Base-by-base conservation (phyloP, 208 protist species). In the Leishmania braziliensis region DNA sequence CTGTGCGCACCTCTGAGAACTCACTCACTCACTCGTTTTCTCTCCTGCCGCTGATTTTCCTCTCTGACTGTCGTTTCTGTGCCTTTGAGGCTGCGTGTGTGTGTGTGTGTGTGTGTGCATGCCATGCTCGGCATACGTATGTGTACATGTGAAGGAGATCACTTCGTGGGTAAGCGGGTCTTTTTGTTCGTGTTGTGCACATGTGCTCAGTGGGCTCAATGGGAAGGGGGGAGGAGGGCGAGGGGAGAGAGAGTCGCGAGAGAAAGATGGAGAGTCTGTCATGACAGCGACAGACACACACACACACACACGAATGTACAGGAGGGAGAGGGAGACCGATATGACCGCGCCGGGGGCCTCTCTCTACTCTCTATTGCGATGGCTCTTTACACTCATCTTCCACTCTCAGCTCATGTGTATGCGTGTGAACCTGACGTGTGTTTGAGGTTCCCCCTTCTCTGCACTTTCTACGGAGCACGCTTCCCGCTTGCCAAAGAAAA, bases 401-500 rank as follows among this genome's bases (percentile, higher is more conserved):
- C 0, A 50, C 23, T 50, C 68, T 72, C 43, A 51, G 43, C 43
- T 4, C 43, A 50, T 23, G 26, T 50, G 65, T 50, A 48, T 70
- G 33, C 4, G 8, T 46, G 48, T 70, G 0, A 20, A 14, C 48
- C 65, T 39, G 65, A 20, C 16, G 5, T 70, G 68, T 51, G 46
- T 33, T 43, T 18, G 43, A 72, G 68, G 68, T 20, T 39, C 36
- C 39, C 9, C 43, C 8, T 10, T 16, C 8, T 20, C 39, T 48
- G 16, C 68, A 16, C 43, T 29, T 72, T 72, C 68, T 72, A 43
- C 68, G 53, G 68, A 48, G 36, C 68, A 72, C 33, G 53, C 68
- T 5, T 33, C 43, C 68, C 16, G 68, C 39, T 48, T 51, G 26
- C 23, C 43, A 26, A 71, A 20, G 18, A 10, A 18, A 51, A 72